A percentile compares a stretch with the other conserved stretches of the same genome.
phyloP scores from a whole-genome alignment of 2,329 filamentous ascomycete species.

The Cladosporium sp. region DNA sequence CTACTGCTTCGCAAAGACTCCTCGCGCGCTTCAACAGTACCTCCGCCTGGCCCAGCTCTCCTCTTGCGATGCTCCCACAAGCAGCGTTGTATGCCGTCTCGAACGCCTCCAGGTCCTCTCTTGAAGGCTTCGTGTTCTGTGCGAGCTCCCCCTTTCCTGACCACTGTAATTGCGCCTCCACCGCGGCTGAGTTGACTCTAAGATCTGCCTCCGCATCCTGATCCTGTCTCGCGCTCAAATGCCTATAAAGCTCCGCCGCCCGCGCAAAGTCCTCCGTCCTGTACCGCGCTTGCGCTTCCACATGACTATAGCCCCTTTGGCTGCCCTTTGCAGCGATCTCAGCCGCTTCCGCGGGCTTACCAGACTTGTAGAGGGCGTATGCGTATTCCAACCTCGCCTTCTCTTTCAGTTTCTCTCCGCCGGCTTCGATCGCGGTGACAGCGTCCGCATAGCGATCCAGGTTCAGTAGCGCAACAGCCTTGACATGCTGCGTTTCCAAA shows the following conservation, averaged over 20 bases:
- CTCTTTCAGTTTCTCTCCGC: slow-evolving; percentile 57
- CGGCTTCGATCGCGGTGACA: slow-evolving; percentile 62
- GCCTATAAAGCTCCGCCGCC: slow-evolving; percentile 60
- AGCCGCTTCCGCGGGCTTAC: slow-evolving; percentile 62
- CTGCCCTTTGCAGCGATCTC: slow-evolving; percentile 41
- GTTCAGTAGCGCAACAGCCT: slow-evolving; percentile 71
- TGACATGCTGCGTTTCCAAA: slow-evolving; percentile 61
- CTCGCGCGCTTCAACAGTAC: slow-evolving; percentile 66
- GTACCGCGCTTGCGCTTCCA: slow-evolving; percentile 66
- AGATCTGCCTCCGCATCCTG: slow-evolving; percentile 68
- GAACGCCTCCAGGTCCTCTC: slow-evolving; percentile 68
- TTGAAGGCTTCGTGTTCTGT: slow-evolving; percentile 51
- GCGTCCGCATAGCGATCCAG: slow-evolving; percentile 80
- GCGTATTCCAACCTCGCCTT: slow-evolving; percentile 65
- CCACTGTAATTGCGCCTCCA: slow-evolving; percentile 71
- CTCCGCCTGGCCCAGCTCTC: slow-evolving; percentile 61
- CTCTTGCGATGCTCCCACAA: slow-evolving; percentile 66
- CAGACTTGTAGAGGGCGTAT: slow-evolving; percentile 81
- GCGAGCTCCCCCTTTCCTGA: slow-evolving; percentile 51
- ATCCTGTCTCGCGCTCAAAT: slow-evolving; percentile 48
- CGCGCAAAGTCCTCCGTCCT: slow-evolving; percentile 68
- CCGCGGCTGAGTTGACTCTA: slow-evolving; percentile 69
- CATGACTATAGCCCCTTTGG: slow-evolving; percentile 52
- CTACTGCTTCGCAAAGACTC: slow-evolving; percentile 67
- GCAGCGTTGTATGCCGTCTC: slow-evolving; percentile 80